phyloP scores from a whole-genome alignment of 1,284 basidiomycete genomes.

The Fereydounia khargensis region DNA sequence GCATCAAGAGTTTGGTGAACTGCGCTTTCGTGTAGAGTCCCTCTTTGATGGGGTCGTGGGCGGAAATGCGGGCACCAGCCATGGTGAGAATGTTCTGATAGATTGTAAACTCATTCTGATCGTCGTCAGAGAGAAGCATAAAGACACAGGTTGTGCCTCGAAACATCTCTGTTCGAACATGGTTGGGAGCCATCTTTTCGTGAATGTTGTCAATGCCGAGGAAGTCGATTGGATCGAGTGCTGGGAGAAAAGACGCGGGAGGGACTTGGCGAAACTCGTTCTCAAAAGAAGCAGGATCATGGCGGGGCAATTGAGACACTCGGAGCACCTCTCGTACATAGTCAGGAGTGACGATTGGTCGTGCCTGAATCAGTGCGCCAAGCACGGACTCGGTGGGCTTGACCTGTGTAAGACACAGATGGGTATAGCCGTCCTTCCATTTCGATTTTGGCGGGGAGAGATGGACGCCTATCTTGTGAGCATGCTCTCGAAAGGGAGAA shows the following conservation, averaged over 20 bases:
- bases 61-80: conserved; percentile 18
- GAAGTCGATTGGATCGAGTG: conserved; percentile 16
- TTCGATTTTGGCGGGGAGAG: conserved; percentile 25
- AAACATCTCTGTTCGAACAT: conserved; percentile 27
- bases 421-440: conserved; percentile 29
- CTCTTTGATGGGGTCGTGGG: conserved; percentile 17
- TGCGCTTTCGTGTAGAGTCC: conserved; percentile 19
- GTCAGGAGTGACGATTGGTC: conserved; percentile 21
- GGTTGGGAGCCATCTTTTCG: conserved; percentile 7
- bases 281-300: conserved; percentile 27
- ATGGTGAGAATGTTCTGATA: conserved; percentile 19
- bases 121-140: conserved; percentile 10
- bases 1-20: conserved; percentile 28
- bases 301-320: conserved; percentile 14
- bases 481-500: conserved; percentile 6
- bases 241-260: conserved; percentile 14
- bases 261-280: conserved; percentile 18
- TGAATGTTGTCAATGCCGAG: conserved; percentile 15
- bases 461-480: conserved; percentile 14
- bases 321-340: conserved; percentile 33
- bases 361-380: conserved; percentile 16
- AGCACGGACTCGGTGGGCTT: conserved; percentile 31
- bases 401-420: conserved; percentile 24
- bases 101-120: conserved; percentile 21
- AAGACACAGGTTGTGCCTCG: conserved; percentile 33